Evolutionary conservation across 148 eudicot species (phyloP).

Genomic region (Persicaria maculosa): DNA sequence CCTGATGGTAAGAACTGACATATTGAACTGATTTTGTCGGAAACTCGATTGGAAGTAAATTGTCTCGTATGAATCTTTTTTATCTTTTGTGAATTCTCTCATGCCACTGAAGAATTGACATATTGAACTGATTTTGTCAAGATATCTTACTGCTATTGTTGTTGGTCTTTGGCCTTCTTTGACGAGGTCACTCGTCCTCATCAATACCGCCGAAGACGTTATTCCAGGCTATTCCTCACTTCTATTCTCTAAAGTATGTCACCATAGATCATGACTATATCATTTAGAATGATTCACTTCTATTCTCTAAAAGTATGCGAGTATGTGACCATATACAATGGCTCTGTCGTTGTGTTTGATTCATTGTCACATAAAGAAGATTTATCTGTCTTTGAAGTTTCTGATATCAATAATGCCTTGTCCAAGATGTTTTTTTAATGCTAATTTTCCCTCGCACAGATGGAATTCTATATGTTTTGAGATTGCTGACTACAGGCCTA

Average conservation of each 20-base stretch:
- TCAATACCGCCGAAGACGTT: slow-evolving; percentile 73
- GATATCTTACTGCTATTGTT: slow-evolving; percentile 70
- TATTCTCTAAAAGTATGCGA: too few relatives aligned
- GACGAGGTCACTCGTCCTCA: slow-evolving; percentile 69
- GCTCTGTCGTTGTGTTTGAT: not conserved
- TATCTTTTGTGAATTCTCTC: not conserved
- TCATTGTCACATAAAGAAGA: not conserved
- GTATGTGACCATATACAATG: too few relatives aligned
- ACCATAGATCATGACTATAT: not conserved
- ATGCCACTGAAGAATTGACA: not conserved
- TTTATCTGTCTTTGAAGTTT: not conserved
- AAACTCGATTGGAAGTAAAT: slow-evolving; percentile 87
- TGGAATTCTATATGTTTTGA: not conserved
- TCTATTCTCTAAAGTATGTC: slow-evolving; percentile 43
- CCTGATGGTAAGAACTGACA: not conserved
- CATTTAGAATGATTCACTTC: too few relatives aligned
- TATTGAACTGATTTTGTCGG: slow-evolving; percentile 56
- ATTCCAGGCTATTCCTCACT: slow-evolving; percentile 56
- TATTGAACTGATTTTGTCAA: slow-evolving; percentile 26
- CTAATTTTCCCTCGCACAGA: not conserved
- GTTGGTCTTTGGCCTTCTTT: slow-evolving; percentile 86
- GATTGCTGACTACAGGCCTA: too few relatives aligned
- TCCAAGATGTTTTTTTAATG: not conserved
- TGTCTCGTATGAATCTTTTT: not conserved
- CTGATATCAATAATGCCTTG: not conserved